Conservation (phyloP, 371 early-diverging fungal species). For the Racocetra persica region DNA sequence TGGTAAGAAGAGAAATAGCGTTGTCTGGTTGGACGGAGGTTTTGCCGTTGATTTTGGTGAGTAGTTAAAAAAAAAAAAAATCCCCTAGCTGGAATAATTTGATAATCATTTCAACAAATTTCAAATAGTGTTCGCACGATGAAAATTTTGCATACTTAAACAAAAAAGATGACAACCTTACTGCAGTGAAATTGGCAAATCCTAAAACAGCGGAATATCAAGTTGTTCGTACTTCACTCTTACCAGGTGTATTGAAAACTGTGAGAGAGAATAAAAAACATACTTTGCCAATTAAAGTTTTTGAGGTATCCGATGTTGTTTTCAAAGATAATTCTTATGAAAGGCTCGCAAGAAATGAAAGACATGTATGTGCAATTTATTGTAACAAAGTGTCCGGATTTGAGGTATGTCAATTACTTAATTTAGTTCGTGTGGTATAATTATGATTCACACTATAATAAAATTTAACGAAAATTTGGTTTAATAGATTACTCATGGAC, state of each 20-base stretch:
- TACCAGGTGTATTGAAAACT: constrained; percentile 98
- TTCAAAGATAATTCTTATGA: constrained; percentile 83
- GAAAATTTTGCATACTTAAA: constrained; percentile 94
- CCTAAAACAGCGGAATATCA: constrained; percentile 97
- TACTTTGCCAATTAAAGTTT: constrained; percentile 94
- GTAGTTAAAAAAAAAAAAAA: constrained; percentile 31
- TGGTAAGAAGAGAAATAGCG: constrained; percentile 91
- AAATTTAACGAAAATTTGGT: background rate
- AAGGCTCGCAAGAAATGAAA: constrained; percentile 90
- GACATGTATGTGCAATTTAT: constrained; percentile 90
- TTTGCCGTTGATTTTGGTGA: constrained; percentile 92
- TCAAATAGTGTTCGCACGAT: constrained; percentile 89
- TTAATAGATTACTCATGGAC: constrained; percentile 82
- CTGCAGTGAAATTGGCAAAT: constrained; percentile 93
- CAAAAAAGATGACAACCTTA: constrained; percentile 74
- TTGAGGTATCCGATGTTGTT: constrained; percentile 98
- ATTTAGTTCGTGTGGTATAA: constrained; percentile 1
- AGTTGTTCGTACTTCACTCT: constrained; percentile 91
- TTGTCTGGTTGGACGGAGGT: constrained; percentile 96
- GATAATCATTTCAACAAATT: background rate
- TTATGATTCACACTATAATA: background rate
- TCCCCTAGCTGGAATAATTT: background rate
- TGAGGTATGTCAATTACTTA: constrained; percentile 65
- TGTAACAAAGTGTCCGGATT: constrained; percentile 90
- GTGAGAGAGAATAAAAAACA: constrained; percentile 91